Evolutionary conservation across 2,329 filamentous ascomycete species (phyloP).

Genomic region (Ophiocordyceps polyrhachis-furcata): DNA sequence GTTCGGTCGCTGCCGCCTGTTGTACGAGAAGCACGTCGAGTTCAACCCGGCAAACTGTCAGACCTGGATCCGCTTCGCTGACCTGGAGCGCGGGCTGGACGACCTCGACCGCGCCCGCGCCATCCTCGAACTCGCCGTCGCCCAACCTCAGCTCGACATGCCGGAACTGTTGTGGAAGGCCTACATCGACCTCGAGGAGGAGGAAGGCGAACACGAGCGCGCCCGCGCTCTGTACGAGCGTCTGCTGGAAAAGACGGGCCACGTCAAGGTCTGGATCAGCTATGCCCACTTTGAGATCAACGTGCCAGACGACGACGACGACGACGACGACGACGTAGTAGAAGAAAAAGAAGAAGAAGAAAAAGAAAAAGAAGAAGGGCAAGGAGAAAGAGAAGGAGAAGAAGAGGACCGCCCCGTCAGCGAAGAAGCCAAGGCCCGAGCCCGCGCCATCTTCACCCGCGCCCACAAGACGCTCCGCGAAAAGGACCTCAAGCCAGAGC

Average conservation of each 20-base stretch:
- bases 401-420: slow-evolving; percentile 52
- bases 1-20: slow-evolving; percentile 72
- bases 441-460: slow-evolving; percentile 67
- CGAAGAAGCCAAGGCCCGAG: slow-evolving; percentile 66
- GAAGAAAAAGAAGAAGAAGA: no score
- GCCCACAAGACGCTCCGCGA: slow-evolving; percentile 79
- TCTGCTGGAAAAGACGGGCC: slow-evolving; percentile 82
- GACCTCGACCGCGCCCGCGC: slow-evolving; percentile 74
- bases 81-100: slow-evolving; percentile 79
- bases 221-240: slow-evolving; percentile 76
- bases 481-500: slow-evolving; percentile 78
- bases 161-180: slow-evolving; percentile 94
- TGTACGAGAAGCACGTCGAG: slow-evolving; percentile 88
- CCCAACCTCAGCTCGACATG: slow-evolving; percentile 79
- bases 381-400: slow-evolving; percentile 35
- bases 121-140: slow-evolving; percentile 81
- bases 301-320: slow-evolving; percentile 57
- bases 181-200: slow-evolving; percentile 97
- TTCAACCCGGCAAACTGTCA: slow-evolving; percentile 82
- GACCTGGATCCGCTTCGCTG: slow-evolving; percentile 92
- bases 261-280: slow-evolving; percentile 98
- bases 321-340: no score
- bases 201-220: slow-evolving; percentile 76
- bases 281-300: slow-evolving; percentile 98
- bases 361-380: slow-evolving; percentile 22